Evolutionary conservation across 2,329 filamentous ascomycete genomes (phyloP).

Genomic region (Aspergillus uvarum): DNA sequence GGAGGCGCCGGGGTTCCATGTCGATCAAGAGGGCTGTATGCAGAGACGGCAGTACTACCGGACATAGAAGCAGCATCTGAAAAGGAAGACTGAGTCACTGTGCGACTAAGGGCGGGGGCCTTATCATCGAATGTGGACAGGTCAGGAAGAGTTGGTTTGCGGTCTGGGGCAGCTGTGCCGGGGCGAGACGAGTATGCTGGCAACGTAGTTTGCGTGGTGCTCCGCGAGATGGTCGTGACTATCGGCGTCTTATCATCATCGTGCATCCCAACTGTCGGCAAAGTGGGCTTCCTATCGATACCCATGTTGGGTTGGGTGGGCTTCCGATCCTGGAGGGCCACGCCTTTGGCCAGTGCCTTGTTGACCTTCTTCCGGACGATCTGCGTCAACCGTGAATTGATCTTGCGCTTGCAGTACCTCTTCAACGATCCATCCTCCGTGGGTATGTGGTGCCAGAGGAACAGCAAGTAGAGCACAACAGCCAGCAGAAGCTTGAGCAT

Average conservation of each 20-base stretch:
- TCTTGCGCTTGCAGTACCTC: conserved; percentile 87
- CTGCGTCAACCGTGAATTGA: conserved; percentile 78
- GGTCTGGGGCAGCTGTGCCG: conserved; percentile 48
- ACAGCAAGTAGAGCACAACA: conserved; percentile 76
- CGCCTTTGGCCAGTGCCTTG: conserved; percentile 79
- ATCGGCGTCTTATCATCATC: conserved; percentile 39
- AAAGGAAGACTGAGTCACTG: conserved; percentile 52
- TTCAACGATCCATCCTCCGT: conserved; percentile 74
- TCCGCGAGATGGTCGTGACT: conserved; percentile 32
- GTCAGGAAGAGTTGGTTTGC: conserved; percentile 42
- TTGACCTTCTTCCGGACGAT: conserved; percentile 87
- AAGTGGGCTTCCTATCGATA: conserved; percentile 50
- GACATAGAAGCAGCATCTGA: conserved; percentile 52
- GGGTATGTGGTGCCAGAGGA: conserved; percentile 90
- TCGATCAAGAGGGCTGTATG: conserved; percentile 38
- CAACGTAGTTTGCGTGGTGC: conserved; percentile 61
- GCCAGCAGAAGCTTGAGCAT: conserved; percentile 72
- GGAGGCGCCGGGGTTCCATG: conserved; percentile 30
- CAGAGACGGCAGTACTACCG: conserved; percentile 31
- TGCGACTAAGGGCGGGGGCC: conserved; percentile 37
- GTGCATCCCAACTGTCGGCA: conserved; percentile 61
- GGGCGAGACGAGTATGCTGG: conserved; percentile 63
- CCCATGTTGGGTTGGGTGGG: conserved; percentile 39
- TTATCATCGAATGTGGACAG: conserved; percentile 43
- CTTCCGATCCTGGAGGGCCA: conserved; percentile 56